Evolutionary conservation across 2,329 filamentous ascomycete genomes (phyloP).

Genomic region (Fusarium paranaense): DNA sequence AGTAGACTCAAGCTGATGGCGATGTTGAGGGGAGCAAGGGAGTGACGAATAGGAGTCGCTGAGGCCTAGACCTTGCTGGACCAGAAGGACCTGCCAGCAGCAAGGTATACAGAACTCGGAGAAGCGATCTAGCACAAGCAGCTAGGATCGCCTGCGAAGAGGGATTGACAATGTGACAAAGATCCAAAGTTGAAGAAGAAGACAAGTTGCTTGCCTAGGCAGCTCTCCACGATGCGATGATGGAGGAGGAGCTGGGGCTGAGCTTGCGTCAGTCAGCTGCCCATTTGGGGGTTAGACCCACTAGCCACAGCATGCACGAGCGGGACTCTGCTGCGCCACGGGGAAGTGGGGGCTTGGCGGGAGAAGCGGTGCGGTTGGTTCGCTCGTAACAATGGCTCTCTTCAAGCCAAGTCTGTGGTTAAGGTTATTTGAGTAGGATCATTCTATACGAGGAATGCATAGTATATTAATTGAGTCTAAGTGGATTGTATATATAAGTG

Average conservation of each 20-base stretch:
- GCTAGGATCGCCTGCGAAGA: not conserved
- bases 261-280: conserved; percentile 43
- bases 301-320: conserved; percentile 28
- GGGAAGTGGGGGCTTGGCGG: conserved; percentile 8
- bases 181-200: conserved; percentile 13
- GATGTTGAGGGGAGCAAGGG: conserved; percentile 1
- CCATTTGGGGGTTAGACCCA: not conserved
- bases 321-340: conserved; percentile 17
- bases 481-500: not conserved
- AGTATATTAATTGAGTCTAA: not conserved
- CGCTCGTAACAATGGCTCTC: not conserved
- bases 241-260: conserved; percentile 33
- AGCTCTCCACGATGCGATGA: conserved; percentile 38
- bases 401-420: not conserved
- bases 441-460: not conserved
- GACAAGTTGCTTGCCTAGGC: conserved; percentile 31
- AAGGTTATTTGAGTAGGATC: not conserved
- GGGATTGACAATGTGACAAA: conserved; percentile 8
- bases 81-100: conserved; percentile 26
- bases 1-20: conserved; percentile 15
- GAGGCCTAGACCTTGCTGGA: conserved; percentile 10
- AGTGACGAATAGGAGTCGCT: conserved; percentile 12
- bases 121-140: not conserved
- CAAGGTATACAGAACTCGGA: not conserved
- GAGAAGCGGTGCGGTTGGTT: not conserved